Percentiles rank a stretch among this genome's conserved stretches.
phyloP scores from a whole-genome alignment of 2,329 filamentous ascomycete species.

The Aureobasidium sp. region DNA sequence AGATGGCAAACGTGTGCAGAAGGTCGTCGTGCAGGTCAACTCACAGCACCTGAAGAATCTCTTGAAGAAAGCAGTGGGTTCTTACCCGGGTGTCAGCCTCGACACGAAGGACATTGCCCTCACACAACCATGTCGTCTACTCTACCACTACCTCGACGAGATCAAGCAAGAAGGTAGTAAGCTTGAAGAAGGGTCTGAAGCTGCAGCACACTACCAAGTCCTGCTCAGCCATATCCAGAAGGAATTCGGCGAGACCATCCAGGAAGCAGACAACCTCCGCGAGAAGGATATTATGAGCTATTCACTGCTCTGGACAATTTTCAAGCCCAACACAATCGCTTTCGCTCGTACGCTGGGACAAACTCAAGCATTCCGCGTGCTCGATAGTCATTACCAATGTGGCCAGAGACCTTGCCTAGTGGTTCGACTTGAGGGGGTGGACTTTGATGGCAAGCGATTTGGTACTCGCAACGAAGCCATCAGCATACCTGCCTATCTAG shows the following conservation, averaged over 20 bases:
- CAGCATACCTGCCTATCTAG: slow-evolving; percentile 21
- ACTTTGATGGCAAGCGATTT: slow-evolving; percentile 30
- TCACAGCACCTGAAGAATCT: slow-evolving; percentile 27
- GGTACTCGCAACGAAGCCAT: slow-evolving; percentile 20
- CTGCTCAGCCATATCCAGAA: slow-evolving; percentile 28
- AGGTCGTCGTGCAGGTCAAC: slow-evolving; percentile 25
- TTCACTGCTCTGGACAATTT: slow-evolving; percentile 40
- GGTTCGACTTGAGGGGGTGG: slow-evolving; percentile 27
- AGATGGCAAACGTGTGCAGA: slow-evolving; percentile 20
- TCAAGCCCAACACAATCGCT: slow-evolving; percentile 30
- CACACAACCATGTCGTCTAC: slow-evolving; percentile 24
- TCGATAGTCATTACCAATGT: slow-evolving; percentile 26
- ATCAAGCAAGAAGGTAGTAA: slow-evolving; percentile 21
- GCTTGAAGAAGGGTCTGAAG: slow-evolving; percentile 25
- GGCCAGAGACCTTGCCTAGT: slow-evolving; percentile 23
- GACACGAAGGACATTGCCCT: slow-evolving; percentile 27
- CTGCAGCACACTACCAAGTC: slow-evolving; percentile 28
- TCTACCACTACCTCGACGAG: slow-evolving; percentile 26
- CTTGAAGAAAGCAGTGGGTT: slow-evolving; percentile 22
- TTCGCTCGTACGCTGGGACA: slow-evolving; percentile 27
- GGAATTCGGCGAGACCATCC: slow-evolving; percentile 25
- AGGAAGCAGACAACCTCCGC: slow-evolving; percentile 26
- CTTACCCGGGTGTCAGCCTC: slow-evolving; percentile 27
- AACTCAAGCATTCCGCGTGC: slow-evolving; percentile 26
- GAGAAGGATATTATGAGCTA: slow-evolving; percentile 29